Evolutionary conservation across 2,329 filamentous ascomycete species (phyloP).

Genomic region (Xylaria sp.): DNA sequence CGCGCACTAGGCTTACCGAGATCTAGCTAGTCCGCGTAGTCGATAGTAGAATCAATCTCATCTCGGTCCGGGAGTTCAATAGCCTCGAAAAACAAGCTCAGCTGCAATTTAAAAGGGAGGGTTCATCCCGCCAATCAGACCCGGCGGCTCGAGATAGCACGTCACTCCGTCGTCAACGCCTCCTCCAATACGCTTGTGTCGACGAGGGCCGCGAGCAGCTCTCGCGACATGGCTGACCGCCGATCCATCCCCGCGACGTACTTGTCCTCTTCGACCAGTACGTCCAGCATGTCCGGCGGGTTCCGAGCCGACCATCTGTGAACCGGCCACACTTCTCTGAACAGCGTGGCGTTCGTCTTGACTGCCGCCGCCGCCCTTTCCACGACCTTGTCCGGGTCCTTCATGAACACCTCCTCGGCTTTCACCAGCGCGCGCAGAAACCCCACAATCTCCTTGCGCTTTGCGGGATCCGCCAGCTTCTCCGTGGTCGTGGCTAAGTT

Average conservation of each 20-base stretch:
- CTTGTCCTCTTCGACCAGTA: constrained; percentile 44
- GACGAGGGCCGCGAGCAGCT: constrained; percentile 31
- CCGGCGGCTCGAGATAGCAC: not conserved
- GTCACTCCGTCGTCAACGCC: constrained; percentile 5
- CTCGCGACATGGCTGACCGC: constrained; percentile 26
- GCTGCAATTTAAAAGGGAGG: constrained; percentile 23
- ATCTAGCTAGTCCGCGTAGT: constrained; percentile 6
- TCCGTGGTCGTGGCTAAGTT: constrained; percentile 48
- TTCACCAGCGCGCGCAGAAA: constrained; percentile 47
- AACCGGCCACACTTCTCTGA: constrained; percentile 31
- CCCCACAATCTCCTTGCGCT: constrained; percentile 46
- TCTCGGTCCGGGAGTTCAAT: not conserved
- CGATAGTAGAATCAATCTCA: constrained; percentile 5
- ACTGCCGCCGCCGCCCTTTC: constrained; percentile 41
- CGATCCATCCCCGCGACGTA: constrained; percentile 37
- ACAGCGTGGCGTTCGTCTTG: constrained; percentile 39
- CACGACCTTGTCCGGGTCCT: constrained; percentile 44
- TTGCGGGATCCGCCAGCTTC: constrained; percentile 46
- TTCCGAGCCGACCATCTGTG: constrained; percentile 45
- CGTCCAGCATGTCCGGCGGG: constrained; percentile 44
- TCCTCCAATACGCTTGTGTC: constrained; percentile 20
- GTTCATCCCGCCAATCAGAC: constrained; percentile 22
- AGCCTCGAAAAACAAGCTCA: constrained; percentile 8
- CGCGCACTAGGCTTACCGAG: constrained; percentile 8
- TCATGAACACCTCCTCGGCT: constrained; percentile 45